Base-by-base conservation (phyloP, 225 moss, liverwort and hornwort species). In the Polytrichum formosum region DNA sequence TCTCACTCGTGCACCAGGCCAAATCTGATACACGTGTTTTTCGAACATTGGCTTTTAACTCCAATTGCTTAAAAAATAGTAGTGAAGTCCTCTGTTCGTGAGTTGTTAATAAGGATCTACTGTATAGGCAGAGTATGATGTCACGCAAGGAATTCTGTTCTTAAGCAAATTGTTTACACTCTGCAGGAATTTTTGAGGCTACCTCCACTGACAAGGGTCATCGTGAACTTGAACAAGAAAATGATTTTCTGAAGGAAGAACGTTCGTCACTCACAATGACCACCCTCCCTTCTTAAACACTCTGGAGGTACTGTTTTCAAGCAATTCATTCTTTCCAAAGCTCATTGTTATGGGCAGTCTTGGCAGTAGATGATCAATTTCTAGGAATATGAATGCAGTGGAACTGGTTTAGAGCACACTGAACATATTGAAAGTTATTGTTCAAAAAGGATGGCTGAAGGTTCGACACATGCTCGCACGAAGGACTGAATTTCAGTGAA, bases 111-210 rank as follows among this genome's bases (percentile, higher is more conserved):
- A 22, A 4, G 46, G 46, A 4, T 46, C 16, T 46, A 46, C 46
- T 46, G 46, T 13, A 46, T 4, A 16, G 13, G 4, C 16, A 46
- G 46, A 46, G 13, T 46, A 46, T 46, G 46, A 1, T 2, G 18
- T 20, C n/a, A 8, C 0, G 18, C 19, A 6, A 46, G 1, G 55
- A 58, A 31, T 4, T 67, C 22, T 76, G 54, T 55, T 0, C 37
- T 60, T 54, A 8, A 16, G 58, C 56, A 63, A 2, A 5, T 71
- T 59, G 26, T 13, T 8, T 54, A 65, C 17, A 55, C 27, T 23
- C 53, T 87, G 72, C 81, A 95, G 96, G 96, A 72, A 93, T 96
- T 54, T 96, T 85, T 75, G 90, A 90, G 74, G 96, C 88, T 63
- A 96, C 96, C 55, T 76, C 88, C 28, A 82, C 91, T 23, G 93